Evolutionary conservation across 164 flowering plant genomes (phyloP), one percentile per base, ranked within the genome.

Genomic region (Aristolochia californica): DNA sequence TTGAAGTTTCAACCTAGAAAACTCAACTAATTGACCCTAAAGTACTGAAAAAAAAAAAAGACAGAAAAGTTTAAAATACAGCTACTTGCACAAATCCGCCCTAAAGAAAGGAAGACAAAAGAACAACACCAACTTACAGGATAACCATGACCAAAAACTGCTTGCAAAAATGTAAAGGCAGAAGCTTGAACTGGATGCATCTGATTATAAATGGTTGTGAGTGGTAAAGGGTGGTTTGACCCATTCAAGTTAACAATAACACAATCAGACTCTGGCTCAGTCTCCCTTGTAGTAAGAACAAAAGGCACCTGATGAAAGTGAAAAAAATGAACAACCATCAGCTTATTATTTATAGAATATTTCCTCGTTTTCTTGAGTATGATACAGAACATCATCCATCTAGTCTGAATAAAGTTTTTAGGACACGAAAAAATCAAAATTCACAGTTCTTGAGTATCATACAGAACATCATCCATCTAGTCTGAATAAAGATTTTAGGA

Each of bases 211-310:
- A 80, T 85, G 4, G 88, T 89, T 0, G 73, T 65, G 30, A 89
- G 87, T 38, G 99, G 99, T 55, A 93, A 63, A 13, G 83, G 80
- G 61, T 89, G 97, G 45, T 59, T 77, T n/a, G 97, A 85, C 22
- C 81, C 90, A 56, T 81, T 82, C 80, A 86, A 58, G 68, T 84
- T 71, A 28, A 91, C 90, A 60, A 69, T 21, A 34, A 87, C 75
- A 76, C 63, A 83, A 61, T 77, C 78, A 18, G 77, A 63, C 30
- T 48, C 49, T 25, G 78, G 77, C 78, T 78, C 64, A 40, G 27
- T 66, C 30, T 66, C 78, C 53, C 68, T 64, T 40, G 87, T 83
- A 67, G 78, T 73, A 55, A 93, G 88, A 75, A 87, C 66, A 75
- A 93, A 89, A 38, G 96, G 99, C 62, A 87, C 84, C 96, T 91